Evolutionary conservation across 129 eudicot genomes (phyloP), one percentile per base, ranked within the genome.

Genomic region (Lactuca sativa): DNA sequence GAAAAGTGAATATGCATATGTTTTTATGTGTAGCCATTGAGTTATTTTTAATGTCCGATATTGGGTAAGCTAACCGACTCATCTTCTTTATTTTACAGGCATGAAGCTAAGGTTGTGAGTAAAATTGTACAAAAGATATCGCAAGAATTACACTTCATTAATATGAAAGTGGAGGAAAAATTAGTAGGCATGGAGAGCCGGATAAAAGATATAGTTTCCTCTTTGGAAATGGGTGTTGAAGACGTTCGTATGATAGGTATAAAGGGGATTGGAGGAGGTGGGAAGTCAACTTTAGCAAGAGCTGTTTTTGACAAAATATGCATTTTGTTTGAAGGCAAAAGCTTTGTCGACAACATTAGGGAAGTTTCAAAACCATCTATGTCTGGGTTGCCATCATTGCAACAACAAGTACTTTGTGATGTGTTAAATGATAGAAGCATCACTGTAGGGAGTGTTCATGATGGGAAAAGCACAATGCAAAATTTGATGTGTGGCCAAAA

Each of bases 61-160:
- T n/a, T n/a, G n/a, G n/a, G n/a, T n/a, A n/a, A n/a, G n/a, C n/a
- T n/a, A n/a, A n/a, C n/a, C n/a, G n/a, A n/a, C n/a, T n/a, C n/a
- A n/a, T n/a, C n/a, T n/a, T n/a, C n/a, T n/a, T n/a, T n/a, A n/a
- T n/a, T n/a, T 21, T 21, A 21, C 62, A 77, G 81, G 72, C 64
- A 70, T 61, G 81, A 77, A 58, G 41, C 74, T 4, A 71, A 64
- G 40, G 68, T 82, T 32, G 68, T 82, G 32, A 54, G 73, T 11
- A 21, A 71, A 68, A 14, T 82, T 36, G 68, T 76, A 25, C 62
- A 48, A 9, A 33, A 44, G 0, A 41, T 77, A 17, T 52, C 53
- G 9, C n/a, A 33, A 0, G 71, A 72, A 51, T 30, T 73, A 55
- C 34, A 43, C n/a, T 25, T 9, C 7, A 18, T 21, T 5, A 2